These are phyloP conservation scores for Monosporozyma siamensis DNA, from an alignment of 805 yeast species.

Conservation along the genomic window DNA sequence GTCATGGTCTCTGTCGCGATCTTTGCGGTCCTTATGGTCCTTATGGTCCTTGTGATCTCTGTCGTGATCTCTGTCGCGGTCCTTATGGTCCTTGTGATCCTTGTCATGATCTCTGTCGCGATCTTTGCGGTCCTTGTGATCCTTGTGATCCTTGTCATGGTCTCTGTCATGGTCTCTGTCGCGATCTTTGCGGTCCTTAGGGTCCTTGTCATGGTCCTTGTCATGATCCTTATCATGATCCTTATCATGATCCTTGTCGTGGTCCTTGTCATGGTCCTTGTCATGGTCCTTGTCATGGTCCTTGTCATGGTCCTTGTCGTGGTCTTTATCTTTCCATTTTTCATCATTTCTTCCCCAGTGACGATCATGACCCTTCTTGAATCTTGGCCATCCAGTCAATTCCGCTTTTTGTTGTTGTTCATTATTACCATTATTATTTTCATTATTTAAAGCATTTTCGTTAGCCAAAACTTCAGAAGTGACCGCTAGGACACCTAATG, in stretches of 20 bases:
- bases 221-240: background rate
- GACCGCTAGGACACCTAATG: slow-evolving; percentile 1
- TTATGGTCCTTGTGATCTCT: too few species aligned
- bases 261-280: background rate
- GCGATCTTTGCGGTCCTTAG: too few species aligned
- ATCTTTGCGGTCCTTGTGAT: too few species aligned
- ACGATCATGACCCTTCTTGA: background rate
- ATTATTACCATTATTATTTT: background rate
- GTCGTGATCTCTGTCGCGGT: too few species aligned
- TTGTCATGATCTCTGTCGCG: too few species aligned
- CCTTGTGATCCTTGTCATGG: too few species aligned
- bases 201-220: background rate
- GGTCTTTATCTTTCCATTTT: background rate
- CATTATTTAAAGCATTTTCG: background rate
- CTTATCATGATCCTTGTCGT: background rate
- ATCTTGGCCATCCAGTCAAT: background rate
- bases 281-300: background rate
- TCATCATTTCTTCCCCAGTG: background rate
- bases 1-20: too few species aligned
- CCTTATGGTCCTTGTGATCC: too few species aligned
- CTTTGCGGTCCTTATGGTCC: too few species aligned
- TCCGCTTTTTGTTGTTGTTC: background rate
- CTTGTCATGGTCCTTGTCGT: background rate
- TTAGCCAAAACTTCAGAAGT: slow-evolving; percentile 2
- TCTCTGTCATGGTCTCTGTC: too few species aligned